Evolutionary conservation across 2,329 filamentous ascomycete species (phyloP), one percentile per base, ranked within the genome.

Genomic region (Penicillium psychrosexuale): DNA sequence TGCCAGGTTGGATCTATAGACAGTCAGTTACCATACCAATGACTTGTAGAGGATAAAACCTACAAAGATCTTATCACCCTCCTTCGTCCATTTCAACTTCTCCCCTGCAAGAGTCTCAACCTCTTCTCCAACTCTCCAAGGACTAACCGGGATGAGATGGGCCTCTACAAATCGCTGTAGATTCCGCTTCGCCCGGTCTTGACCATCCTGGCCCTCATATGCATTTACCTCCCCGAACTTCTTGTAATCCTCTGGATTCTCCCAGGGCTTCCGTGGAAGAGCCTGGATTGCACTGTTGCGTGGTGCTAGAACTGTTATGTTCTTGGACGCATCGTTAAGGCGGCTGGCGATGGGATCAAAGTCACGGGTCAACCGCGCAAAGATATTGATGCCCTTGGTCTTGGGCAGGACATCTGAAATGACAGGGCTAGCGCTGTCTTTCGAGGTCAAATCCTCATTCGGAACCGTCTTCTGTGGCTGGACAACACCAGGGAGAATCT

Each of bases 291-390:
- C 91, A 17, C 83, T 85, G 78, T 99, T 97, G 51, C 89, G 78
- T 0, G 94, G 94, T 5, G 92, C 93, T 3, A 97, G 84, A 24
- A 97, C 85, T 2, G 91, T 97, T 15, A 89, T 89, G 70, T 93
- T 92, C 55, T 81, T 74, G 0, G 76, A 69, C 0, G 80, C 72
- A 69, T 90, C 82, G 63, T 88, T 83, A 13, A 97, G 82, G 0
- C 89, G 88, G 22, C 78, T 75, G 9, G 84, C 82, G 19, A 92
- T 80, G n/a, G 80, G 75, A 44, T 86, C 82, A 65, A 92, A 84
- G 68, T 93, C 87, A 56, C 91, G 85, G 5, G 88, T 87, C 66
- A 96, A 85, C 39, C 86, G 85, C 30, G 90, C 88, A 74, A 97
- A 97, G 63, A 92, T 86, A 60, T 90, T 91, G 69, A 96, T 89